Evolutionary conservation across 2,329 filamentous ascomycete genomes (phyloP).

Genomic region (Trichoderma oligosporum): DNA sequence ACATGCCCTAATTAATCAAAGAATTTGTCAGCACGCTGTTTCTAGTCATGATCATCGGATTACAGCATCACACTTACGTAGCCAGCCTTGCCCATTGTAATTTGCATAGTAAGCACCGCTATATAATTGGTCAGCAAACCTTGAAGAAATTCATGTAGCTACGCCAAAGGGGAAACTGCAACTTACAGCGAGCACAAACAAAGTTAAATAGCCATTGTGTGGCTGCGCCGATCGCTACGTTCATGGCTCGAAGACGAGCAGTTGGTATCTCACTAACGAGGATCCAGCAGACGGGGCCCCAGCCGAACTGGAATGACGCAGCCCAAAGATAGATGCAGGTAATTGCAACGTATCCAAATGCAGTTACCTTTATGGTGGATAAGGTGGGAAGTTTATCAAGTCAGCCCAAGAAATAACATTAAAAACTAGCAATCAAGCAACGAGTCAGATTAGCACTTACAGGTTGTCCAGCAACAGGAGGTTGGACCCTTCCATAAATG

Average conservation of each 20-base stretch:
- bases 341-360: conserved; percentile 66
- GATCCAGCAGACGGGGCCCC: conserved; percentile 71
- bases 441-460: conserved; percentile 34
- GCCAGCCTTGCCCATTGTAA: conserved; percentile 43
- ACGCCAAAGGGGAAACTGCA: not conserved
- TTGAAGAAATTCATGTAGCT: not conserved
- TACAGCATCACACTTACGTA: conserved; percentile 33
- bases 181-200: conserved; percentile 57
- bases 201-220: conserved; percentile 75
- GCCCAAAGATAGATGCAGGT: conserved; percentile 71
- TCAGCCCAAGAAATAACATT: too few species aligned
- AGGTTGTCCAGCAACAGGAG: conserved; percentile 49
- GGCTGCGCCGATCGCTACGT: conserved; percentile 64
- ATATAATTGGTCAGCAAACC: conserved; percentile 1
- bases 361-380: conserved; percentile 42
- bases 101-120: conserved; percentile 64
- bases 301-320: conserved; percentile 64
- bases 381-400: not conserved
- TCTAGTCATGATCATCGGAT: too few species aligned
- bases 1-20: conserved; percentile 49
- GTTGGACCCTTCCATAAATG: conserved; percentile 62
- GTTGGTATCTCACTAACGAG: conserved; percentile 66
- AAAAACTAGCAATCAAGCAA: not conserved
- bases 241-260: conserved; percentile 60
- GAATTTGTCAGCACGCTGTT: not conserved